Evolutionary conservation across 768 basidiomycete species (phyloP).

Genomic region (Pulveroboletus sp.): DNA sequence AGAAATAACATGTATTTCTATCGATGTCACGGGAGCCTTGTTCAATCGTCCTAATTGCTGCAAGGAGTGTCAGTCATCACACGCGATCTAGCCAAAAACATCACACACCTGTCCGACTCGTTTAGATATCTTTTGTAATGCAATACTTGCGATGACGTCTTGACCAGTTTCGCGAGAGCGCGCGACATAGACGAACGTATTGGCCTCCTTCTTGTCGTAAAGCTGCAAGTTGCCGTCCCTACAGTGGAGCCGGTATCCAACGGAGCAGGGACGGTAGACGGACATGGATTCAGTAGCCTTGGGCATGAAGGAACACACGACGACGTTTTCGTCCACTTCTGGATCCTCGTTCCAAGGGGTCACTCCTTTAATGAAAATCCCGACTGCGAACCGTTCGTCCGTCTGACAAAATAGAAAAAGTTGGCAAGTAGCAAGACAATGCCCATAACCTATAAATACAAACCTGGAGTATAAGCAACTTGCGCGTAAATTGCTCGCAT

Average conservation of each 20-base stretch:
- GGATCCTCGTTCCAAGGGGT: constrained; percentile 58
- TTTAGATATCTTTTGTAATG: constrained; percentile 54
- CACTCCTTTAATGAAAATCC: constrained; percentile 58
- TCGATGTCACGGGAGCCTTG: constrained; percentile 43
- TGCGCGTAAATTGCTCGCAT: constrained; percentile 52
- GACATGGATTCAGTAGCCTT: constrained; percentile 44
- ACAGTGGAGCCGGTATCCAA: constrained; percentile 53
- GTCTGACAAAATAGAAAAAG: constrained; percentile 34
- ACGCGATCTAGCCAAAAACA: neutral
- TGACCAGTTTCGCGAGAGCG: constrained; percentile 40
- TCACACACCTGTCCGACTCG: constrained; percentile 45
- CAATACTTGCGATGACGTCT: constrained; percentile 55
- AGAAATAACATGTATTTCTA: constrained; percentile 67
- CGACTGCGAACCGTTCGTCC: constrained; percentile 56
- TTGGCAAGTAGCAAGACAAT: neutral
- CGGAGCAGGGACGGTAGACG: constrained; percentile 45
- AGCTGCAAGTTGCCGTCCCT: constrained; percentile 54
- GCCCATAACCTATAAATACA: neutral
- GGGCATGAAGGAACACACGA: constrained; percentile 60
- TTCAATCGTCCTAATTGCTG: constrained; percentile 61
- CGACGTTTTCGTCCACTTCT: constrained; percentile 52
- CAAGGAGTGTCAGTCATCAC: neutral
- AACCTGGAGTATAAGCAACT: constrained; percentile 56
- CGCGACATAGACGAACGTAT: constrained; percentile 58
- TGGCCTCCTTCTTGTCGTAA: constrained; percentile 45